These are phyloP conservation scores for Maudiozyma barnettii DNA, from an alignment of 805 yeast species.

Conservation along the genomic window DNA sequence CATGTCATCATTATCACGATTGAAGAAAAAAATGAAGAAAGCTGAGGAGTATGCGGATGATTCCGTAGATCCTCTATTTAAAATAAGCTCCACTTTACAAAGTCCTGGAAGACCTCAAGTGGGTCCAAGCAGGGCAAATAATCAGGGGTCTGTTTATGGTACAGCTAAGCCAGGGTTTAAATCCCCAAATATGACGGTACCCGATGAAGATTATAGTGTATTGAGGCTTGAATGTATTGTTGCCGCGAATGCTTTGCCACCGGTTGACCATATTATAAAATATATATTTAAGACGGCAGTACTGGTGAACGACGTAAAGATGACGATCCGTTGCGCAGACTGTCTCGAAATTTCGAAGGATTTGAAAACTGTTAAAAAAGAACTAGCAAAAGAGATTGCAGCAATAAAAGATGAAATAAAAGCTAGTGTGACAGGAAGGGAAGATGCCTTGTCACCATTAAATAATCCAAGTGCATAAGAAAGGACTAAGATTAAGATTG, in stretches of 20 bases:
- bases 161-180: slow-evolving; percentile 1
- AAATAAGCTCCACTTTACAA: slow-evolving; percentile 5
- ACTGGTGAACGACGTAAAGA: slow-evolving; percentile 52
- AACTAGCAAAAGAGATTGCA: background rate
- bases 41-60: slow-evolving; percentile 18
- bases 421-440: background rate
- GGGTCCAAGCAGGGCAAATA: background rate
- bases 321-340: slow-evolving; percentile 35
- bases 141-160: background rate
- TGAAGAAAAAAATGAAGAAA: slow-evolving; percentile 20
- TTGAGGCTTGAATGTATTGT: slow-evolving; percentile 52
- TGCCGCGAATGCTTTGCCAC: slow-evolving; percentile 44
- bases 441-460: no score
- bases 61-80: slow-evolving; percentile 25
- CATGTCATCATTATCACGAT: slow-evolving; percentile 21
- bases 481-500: no score
- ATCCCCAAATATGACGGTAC: slow-evolving; percentile 6
- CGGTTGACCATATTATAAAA: slow-evolving; percentile 47
- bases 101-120: slow-evolving; percentile 5
- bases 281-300: slow-evolving; percentile 54
- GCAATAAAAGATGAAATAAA: slow-evolving; percentile 2
- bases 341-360: slow-evolving; percentile 25
- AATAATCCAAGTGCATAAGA: no score
- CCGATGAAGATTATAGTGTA: slow-evolving; percentile 10
- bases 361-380: slow-evolving; percentile 13